Base-by-base conservation (phyloP, 331 rosid species). In the Phaseolus coccineus region DNA sequence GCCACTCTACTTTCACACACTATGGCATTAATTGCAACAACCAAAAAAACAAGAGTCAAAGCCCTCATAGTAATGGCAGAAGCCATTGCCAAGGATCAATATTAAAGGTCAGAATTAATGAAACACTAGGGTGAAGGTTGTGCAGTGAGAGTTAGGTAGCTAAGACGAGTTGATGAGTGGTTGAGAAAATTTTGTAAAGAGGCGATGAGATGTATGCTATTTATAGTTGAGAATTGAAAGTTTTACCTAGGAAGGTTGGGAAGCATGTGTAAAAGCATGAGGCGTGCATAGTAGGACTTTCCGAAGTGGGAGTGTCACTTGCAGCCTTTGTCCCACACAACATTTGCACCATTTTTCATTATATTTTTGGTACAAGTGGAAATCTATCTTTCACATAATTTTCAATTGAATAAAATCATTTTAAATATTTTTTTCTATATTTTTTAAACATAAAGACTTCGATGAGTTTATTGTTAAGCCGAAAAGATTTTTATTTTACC, bases 1-100 rank as follows among this genome's bases (percentile, higher is more conserved):
- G 89, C 90, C 4, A 64, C 89, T 70, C 92, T 84, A 50, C 97
- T 71, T 24, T 90, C 87, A 5, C 86, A 86, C 0, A 25, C 55
- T 19, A 86, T 37, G 2, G 14, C 77, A 59, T 66, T 77, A 10
- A 79, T 28, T 44, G 84, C 83, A 72, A 84, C 67, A 31, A 86
- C 77, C 53, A 90, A 76, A 75, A 82, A 77, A 19, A 77, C 63
- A 33, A 88, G 80, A 56, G 79, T 69, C 19, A 85, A 61, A 27
- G 25, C 70, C 76, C 75, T 89, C 58, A 44, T 62, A 47, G 5
- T 50, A 33, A 9, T 16, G 48, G 4, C 55, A 53, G 12, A 9
- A 37, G 78, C 87, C 89, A 80, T 81, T 44, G 74, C 59, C 27
- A 33, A 5, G 7, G 24, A 25, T 65, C 31, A 55, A 67, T 30